Percentiles rank a stretch among this genome's conserved stretches.
Evolutionary conservation across 805 yeast species (phyloP).

Genomic region (Ogataea degrootiae): DNA sequence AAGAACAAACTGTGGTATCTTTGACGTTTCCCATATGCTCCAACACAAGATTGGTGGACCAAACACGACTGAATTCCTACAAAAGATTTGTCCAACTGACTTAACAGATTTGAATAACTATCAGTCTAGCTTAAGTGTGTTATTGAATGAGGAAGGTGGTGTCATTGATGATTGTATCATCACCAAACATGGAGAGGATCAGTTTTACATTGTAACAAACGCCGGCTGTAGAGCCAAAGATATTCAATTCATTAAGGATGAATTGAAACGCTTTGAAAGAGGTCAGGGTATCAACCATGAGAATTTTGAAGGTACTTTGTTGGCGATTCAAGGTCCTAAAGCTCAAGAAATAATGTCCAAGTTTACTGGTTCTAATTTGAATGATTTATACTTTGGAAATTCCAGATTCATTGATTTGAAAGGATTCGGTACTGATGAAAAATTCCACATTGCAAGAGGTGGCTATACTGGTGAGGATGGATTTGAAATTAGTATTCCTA

Average conservation of each 20-base stretch:
- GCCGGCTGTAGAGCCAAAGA: slow-evolving; percentile 93
- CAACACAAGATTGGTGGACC: slow-evolving; percentile 79
- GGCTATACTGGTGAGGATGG: slow-evolving; percentile 99
- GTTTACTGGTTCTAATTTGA: slow-evolving; percentile 55
- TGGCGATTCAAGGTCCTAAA: slow-evolving; percentile 92
- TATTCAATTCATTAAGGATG: slow-evolving; percentile 52
- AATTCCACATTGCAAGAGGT: slow-evolving; percentile 81
- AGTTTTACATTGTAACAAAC: slow-evolving; percentile 85
- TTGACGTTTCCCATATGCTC: slow-evolving; percentile 96
- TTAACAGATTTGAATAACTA: slow-evolving; percentile 50
- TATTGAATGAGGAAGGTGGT: slow-evolving; percentile 68
- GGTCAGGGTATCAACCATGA: slow-evolving; percentile 27
- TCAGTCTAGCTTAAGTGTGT: slow-evolving; percentile 70
- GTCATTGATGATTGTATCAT: slow-evolving; percentile 92
- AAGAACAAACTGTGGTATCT: slow-evolving; percentile 78
- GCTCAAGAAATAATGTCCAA: slow-evolving; percentile 65
- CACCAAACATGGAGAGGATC: slow-evolving; percentile 71
- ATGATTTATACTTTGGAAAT: slow-evolving; percentile 69
- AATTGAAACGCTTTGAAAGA: slow-evolving; percentile 35
- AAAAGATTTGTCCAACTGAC: slow-evolving; percentile 86
- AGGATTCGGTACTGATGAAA: slow-evolving; percentile 34
- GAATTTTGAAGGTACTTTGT: slow-evolving; percentile 64
- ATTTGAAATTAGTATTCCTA: slow-evolving; percentile 81
- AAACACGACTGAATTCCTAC: slow-evolving; percentile 61
- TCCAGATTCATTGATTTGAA: slow-evolving; percentile 44